Evolutionary conservation across 164 flowering plant genomes (phyloP).

Genomic region (Piper longum): DNA sequence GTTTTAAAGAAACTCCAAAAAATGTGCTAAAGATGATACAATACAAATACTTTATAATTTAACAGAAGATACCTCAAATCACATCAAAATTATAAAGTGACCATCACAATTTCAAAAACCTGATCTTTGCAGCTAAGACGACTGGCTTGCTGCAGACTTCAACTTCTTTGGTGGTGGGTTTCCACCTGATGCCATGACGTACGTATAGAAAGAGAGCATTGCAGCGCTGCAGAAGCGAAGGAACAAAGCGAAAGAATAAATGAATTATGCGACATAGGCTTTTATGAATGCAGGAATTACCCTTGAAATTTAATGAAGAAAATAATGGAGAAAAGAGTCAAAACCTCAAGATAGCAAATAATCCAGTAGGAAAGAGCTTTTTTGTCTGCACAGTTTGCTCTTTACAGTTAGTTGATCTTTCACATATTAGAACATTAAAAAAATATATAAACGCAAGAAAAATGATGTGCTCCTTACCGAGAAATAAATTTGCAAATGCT

Average conservation of each 20-base stretch:
- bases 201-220: slow-evolving; percentile 77
- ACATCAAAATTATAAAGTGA: too few species aligned
- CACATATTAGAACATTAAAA: not conserved
- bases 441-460: not conserved
- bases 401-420: not conserved
- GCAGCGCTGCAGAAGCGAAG: slow-evolving; percentile 44
- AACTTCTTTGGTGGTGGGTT: slow-evolving; percentile 94
- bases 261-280: too few species aligned
- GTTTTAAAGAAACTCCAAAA: too few species aligned
- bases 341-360: slow-evolving; percentile 51
- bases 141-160: slow-evolving; percentile 26
- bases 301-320: not conserved
- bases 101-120: not conserved
- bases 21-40: too few species aligned
- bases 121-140: not conserved
- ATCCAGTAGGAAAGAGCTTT: slow-evolving; percentile 58
- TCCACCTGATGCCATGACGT: slow-evolving; percentile 78
- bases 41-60: too few species aligned
- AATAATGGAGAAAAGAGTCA: not conserved
- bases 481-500: slow-evolving; percentile 39
- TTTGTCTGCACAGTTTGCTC: slow-evolving; percentile 46
- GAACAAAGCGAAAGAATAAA: not conserved
- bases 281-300: too few species aligned
- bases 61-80: too few species aligned
- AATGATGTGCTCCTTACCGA: slow-evolving; percentile 42